phyloP scores from a whole-genome alignment of 306 rosid genomes.

The Arachis hypogaea region DNA sequence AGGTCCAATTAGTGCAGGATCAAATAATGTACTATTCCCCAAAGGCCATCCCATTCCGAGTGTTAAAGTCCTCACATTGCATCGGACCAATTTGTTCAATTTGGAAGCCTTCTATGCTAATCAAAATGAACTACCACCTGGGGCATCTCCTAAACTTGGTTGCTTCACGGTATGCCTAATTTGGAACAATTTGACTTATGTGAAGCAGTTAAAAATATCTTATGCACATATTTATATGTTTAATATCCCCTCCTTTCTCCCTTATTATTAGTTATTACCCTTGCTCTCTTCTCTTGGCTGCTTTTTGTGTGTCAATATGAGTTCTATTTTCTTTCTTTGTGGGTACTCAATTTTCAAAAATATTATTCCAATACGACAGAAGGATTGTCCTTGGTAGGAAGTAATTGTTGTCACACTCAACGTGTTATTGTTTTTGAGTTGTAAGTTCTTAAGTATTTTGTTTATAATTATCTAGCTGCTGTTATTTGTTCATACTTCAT shows the following conservation, averaged over 20 bases:
- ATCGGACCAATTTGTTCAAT: slow-evolving; percentile 58
- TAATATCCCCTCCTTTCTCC: neutral
- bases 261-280: slow-evolving; percentile 13
- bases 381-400: slow-evolving; percentile 7
- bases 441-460: neutral
- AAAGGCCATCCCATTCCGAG: slow-evolving; percentile 81
- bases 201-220: slow-evolving; percentile 18
- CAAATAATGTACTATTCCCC: slow-evolving; percentile 66
- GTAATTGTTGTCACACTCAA: slow-evolving; percentile 20
- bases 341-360: slow-evolving; percentile 7
- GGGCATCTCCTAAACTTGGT: slow-evolving; percentile 61
- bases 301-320: neutral
- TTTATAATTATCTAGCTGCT: slow-evolving; percentile 6
- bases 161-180: slow-evolving; percentile 62
- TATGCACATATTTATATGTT: slow-evolving; percentile 1
- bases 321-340: neutral
- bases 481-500: neutral
- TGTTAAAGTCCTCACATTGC: slow-evolving; percentile 57
- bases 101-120: slow-evolving; percentile 77
- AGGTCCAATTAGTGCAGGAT: slow-evolving; percentile 54
- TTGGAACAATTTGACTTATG: slow-evolving; percentile 24
- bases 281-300: neutral
- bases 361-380: neutral
- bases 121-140: slow-evolving; percentile 67
- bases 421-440: neutral